Percentiles rank a stretch among this genome's conserved stretches.
These are phyloP conservation scores for Pterula multifida DNA, from an alignment of 1,284 basidiomycete genomes.

Conservation along the genomic window DNA sequence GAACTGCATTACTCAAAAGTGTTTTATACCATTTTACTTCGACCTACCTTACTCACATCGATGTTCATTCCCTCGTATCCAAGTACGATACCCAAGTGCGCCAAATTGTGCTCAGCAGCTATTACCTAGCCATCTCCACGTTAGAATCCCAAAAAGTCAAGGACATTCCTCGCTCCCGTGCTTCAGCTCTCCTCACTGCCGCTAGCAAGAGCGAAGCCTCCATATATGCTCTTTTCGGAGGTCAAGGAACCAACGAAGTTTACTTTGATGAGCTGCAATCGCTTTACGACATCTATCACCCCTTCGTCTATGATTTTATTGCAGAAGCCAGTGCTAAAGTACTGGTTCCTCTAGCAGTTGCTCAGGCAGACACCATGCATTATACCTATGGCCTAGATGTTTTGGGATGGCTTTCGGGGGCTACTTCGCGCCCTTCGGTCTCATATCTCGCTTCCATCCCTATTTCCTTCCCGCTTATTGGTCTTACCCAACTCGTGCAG, in stretches of 20 bases:
- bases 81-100: conserved; percentile 67
- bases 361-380: conserved; percentile 48
- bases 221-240: conserved; percentile 91
- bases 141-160: conserved; percentile 53
- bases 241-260: conserved; percentile 97
- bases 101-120: conserved; percentile 68
- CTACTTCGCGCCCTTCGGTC: conserved; percentile 59
- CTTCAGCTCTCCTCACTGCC: conserved; percentile 68
- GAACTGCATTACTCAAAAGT: conserved; percentile 60
- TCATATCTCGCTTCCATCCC: conserved; percentile 92
- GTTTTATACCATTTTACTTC: conserved; percentile 70
- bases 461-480: conserved; percentile 92
- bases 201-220: conserved; percentile 63
- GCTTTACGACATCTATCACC: conserved; percentile 84
- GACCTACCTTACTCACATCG: conserved; percentile 62
- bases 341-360: conserved; percentile 64
- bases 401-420: conserved; percentile 74
- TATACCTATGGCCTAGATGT: conserved; percentile 81
- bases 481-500: conserved; percentile 89
- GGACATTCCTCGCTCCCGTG: conserved; percentile 50
- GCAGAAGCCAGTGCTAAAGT: conserved; percentile 51
- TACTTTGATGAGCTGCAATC: conserved; percentile 94
- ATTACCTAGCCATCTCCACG: conserved; percentile 67
- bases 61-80: conserved; percentile 75
- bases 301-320: conserved; percentile 72